Evolutionary conservation across 352 stramenopile genomes (phyloP).

Genomic region (Globisporangium cylindrosporum): DNA sequence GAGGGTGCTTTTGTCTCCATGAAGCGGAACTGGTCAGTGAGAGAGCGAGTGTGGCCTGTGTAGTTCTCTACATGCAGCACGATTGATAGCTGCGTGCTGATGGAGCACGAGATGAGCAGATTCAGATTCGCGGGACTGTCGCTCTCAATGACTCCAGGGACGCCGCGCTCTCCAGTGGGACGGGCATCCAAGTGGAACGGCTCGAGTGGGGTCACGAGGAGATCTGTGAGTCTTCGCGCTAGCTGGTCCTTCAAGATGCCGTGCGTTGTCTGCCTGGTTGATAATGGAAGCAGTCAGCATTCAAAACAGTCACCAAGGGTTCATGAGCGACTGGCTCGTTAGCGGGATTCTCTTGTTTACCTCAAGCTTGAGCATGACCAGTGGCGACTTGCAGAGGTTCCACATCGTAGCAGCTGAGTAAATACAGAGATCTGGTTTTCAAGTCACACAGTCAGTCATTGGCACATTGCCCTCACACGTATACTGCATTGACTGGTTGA

Average conservation of each 20-base stretch:
- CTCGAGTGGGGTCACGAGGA: constrained; percentile 49
- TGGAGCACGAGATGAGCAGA: constrained; percentile 46
- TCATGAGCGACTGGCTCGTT: no score
- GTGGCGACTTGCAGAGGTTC: constrained; percentile 67
- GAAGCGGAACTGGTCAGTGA: constrained; percentile 48
- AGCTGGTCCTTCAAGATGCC: constrained; percentile 56
- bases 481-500: not conserved
- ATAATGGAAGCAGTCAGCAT: not conserved
- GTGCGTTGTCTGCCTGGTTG: constrained; percentile 46
- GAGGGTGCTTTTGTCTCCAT: constrained; percentile 12
- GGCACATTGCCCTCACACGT: not conserved
- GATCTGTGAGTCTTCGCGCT: constrained; percentile 43
- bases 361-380: constrained; percentile 70
- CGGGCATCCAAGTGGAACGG: constrained; percentile 40
- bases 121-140: constrained; percentile 50
- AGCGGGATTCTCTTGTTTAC: constrained; percentile 6
- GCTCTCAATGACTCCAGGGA: constrained; percentile 48
- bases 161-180: constrained; percentile 43
- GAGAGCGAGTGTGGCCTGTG: constrained; percentile 28
- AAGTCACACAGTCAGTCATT: not conserved
- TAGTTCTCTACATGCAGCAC: constrained; percentile 67
- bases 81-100: constrained; percentile 40
- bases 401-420: constrained; percentile 56
- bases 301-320: no score
- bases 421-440: constrained; percentile 31